Evolutionary conservation across 208 protist genomes (phyloP).

Genomic region (Trypanosomatidae sp.): DNA sequence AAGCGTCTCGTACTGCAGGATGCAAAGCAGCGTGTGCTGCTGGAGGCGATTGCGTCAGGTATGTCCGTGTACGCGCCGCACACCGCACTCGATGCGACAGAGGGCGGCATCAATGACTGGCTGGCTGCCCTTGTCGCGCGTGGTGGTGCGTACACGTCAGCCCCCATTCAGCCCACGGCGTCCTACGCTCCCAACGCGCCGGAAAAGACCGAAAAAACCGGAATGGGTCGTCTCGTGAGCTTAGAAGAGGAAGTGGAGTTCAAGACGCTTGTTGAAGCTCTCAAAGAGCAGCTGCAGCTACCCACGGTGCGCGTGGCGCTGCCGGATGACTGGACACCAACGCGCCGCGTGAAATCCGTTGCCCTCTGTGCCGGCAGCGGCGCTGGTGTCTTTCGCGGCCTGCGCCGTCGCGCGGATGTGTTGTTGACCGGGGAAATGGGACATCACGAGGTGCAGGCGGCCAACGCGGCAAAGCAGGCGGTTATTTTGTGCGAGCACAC

Average conservation of each 20-base stretch:
- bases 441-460: slow-evolving; percentile 93
- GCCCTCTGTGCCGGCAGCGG: slow-evolving; percentile 93
- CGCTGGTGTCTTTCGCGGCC: slow-evolving; percentile 56
- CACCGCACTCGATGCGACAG: slow-evolving; percentile 82
- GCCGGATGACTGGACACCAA: slow-evolving; percentile 38
- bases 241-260: slow-evolving; percentile 45
- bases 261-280: slow-evolving; percentile 37
- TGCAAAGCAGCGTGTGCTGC: slow-evolving; percentile 69
- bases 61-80: slow-evolving; percentile 94
- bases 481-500: slow-evolving; percentile 93
- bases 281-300: slow-evolving; percentile 71
- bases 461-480: slow-evolving; percentile 60
- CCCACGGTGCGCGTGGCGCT: slow-evolving; percentile 70
- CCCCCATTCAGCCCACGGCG: slow-evolving; percentile 52
- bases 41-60: slow-evolving; percentile 59
- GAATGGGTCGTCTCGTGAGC: slow-evolving; percentile 65
- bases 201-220: slow-evolving; percentile 19
- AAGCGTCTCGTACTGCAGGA: slow-evolving; percentile 76
- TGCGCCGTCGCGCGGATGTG: slow-evolving; percentile 56
- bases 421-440: slow-evolving; percentile 92
- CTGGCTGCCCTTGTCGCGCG: slow-evolving; percentile 60
- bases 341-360: slow-evolving; percentile 47
- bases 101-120: slow-evolving; percentile 94
- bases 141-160: background rate
- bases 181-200: slow-evolving; percentile 27